Evolutionary conservation across 805 yeast genomes (phyloP).

Genomic region (Torulaspora indica): DNA sequence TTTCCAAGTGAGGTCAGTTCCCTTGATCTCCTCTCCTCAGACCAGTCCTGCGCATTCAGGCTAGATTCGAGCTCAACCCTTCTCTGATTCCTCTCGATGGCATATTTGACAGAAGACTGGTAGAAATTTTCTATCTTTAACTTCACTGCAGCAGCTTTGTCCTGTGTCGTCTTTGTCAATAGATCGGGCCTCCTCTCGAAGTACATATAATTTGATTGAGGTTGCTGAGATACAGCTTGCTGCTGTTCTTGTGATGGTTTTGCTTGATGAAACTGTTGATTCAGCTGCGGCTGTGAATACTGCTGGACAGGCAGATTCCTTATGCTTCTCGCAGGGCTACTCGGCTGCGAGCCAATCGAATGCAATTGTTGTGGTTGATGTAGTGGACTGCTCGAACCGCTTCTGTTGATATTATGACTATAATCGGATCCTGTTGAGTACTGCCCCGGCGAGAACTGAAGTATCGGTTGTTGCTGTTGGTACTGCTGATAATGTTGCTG

Average conservation of each 20-base stretch:
- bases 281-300: conserved; percentile 31
- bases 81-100: conserved; percentile 93
- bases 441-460: conserved; percentile 29
- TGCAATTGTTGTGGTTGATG: conserved; percentile 26
- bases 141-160: conserved; percentile 78
- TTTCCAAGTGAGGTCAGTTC: conserved; percentile 79
- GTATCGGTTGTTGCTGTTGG: conserved; percentile 11
- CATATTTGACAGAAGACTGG: conserved; percentile 80
- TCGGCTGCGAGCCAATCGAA: conserved; percentile 17
- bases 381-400: conserved; percentile 27
- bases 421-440: conserved; percentile 30
- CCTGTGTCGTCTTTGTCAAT: conserved; percentile 69
- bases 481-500: conserved; percentile 2
- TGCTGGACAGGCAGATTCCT: conserved; percentile 21
- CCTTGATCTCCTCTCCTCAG: conserved; percentile 81
- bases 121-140: conserved; percentile 78
- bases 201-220: conserved; percentile 49
- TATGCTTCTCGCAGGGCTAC: conserved; percentile 27
- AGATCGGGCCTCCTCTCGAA: conserved; percentile 81
- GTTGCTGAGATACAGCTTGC: conserved; percentile 18
- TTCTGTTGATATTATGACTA: conserved; percentile 15
- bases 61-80: conserved; percentile 77
- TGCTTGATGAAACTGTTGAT: conserved; percentile 25
- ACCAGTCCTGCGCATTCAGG: conserved; percentile 60
- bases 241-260: conserved; percentile 22